Conservation (phyloP, 2,329 filamentous ascomycete species). For the Xylaria sp. region DNA sequence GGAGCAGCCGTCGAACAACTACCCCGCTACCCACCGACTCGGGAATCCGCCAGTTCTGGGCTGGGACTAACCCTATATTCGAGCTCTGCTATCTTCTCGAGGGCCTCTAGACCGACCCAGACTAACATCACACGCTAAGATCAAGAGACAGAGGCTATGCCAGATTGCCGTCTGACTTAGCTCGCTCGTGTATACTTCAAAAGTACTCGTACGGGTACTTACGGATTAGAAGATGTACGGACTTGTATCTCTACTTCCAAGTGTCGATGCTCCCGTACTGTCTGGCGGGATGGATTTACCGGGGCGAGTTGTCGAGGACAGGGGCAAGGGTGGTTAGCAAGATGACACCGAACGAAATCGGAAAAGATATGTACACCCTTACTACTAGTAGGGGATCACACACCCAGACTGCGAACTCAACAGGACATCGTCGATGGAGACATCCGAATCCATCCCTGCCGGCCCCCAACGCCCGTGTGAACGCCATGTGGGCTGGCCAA, state of each 20-base stretch:
- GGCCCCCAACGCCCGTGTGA: slow-evolving; percentile 5
- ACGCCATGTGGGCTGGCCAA: background rate
- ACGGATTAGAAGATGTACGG: too few species aligned
- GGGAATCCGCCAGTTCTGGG: background rate
- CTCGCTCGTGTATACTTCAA: background rate
- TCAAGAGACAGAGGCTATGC: background rate
- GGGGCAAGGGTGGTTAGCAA: background rate
- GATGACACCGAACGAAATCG: background rate
- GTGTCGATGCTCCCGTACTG: background rate
- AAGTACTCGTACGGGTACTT: background rate
- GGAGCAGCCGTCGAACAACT: background rate
- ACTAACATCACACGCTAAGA: background rate
- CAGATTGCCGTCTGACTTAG: background rate
- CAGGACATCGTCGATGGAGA: background rate
- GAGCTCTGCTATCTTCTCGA: background rate
- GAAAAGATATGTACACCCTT: background rate
- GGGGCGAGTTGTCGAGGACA: background rate
- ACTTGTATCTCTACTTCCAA: background rate
- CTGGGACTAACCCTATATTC: background rate
- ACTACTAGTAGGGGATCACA: background rate
- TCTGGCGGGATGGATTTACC: background rate
- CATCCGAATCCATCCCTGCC: slow-evolving; percentile 11
- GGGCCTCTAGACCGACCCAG: background rate
- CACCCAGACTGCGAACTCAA: background rate
- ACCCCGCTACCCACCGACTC: background rate